Percentiles rank a stretch among this genome's conserved stretches.
These are phyloP conservation scores for Naganishia antarctica DNA, from an alignment of 768 basidiomycete genomes.

Conservation along the genomic window DNA sequence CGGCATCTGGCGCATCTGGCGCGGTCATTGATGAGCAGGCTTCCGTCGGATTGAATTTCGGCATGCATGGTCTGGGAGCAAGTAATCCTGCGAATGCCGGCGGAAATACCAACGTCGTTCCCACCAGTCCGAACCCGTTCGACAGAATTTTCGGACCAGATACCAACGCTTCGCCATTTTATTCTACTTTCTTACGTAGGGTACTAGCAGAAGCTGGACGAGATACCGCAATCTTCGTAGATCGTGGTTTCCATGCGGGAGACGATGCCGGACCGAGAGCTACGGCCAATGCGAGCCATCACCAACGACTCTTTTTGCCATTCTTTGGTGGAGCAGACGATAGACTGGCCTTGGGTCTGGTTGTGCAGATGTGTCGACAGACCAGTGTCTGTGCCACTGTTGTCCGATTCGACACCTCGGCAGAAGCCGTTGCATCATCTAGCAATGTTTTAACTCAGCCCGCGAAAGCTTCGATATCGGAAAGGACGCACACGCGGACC, in stretches of 20 bases:
- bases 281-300: slow-evolving; percentile 40
- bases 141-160: slow-evolving; percentile 67
- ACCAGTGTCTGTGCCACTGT: slow-evolving; percentile 68
- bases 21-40: slow-evolving; percentile 21
- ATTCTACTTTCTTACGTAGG: slow-evolving; percentile 78
- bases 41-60: slow-evolving; percentile 1
- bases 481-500: background rate
- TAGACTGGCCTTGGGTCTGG: slow-evolving; percentile 71
- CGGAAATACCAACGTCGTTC: background rate
- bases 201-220: slow-evolving; percentile 67
- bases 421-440: background rate
- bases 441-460: background rate
- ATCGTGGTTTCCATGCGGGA: slow-evolving; percentile 57
- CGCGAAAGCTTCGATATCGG: background rate
- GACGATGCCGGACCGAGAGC: slow-evolving; percentile 14
- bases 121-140: slow-evolving; percentile 59
- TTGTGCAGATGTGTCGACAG: slow-evolving; percentile 73
- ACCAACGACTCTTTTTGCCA: slow-evolving; percentile 71
- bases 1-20: slow-evolving; percentile 32
- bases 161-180: slow-evolving; percentile 52
- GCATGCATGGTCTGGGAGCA: background rate
- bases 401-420: slow-evolving; percentile 54
- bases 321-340: slow-evolving; percentile 96
- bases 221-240: slow-evolving; percentile 82
- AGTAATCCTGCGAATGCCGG: background rate